These are phyloP conservation scores for Hymenoscyphus salicellus DNA, from an alignment of 2,329 filamentous ascomycete species.

Conservation along the genomic window DNA sequence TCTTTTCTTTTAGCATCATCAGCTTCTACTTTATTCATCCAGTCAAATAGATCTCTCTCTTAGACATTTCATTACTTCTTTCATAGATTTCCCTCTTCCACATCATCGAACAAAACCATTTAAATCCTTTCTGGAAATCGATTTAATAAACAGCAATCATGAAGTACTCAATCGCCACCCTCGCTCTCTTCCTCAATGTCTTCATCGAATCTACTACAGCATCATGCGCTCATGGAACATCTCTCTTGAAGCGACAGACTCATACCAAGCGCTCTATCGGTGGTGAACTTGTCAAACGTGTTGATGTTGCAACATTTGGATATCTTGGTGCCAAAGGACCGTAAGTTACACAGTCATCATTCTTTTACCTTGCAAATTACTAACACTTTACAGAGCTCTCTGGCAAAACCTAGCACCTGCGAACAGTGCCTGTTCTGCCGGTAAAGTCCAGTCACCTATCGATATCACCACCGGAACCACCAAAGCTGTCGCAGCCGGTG, in stretches of 20 bases:
- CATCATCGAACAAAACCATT: neutral
- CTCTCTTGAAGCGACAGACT: slow-evolving; percentile 15
- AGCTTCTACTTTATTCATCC: neutral
- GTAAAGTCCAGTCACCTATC: slow-evolving; percentile 5
- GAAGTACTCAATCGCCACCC: slow-evolving; percentile 4
- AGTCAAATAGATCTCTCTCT: neutral
- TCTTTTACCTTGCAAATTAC: neutral
- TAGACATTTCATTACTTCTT: neutral
- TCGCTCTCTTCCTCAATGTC: slow-evolving; percentile 11
- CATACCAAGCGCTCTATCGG: slow-evolving; percentile 13
- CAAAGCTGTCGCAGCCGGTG: neutral
- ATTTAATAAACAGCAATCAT: slow-evolving; percentile 7
- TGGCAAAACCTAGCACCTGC: slow-evolving; percentile 18
- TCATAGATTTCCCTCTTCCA: neutral
- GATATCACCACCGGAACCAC: neutral
- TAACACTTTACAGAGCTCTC: slow-evolving; percentile 14
- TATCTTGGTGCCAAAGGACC: slow-evolving; percentile 22
- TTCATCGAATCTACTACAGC: slow-evolving; percentile 17
- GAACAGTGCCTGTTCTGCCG: slow-evolving; percentile 17
- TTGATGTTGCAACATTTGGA: slow-evolving; percentile 21
- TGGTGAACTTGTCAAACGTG: slow-evolving; percentile 9
- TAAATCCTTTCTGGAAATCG: neutral
- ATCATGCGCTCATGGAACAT: slow-evolving; percentile 25
- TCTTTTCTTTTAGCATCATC: neutral
- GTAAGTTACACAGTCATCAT: slow-evolving; percentile 14